A percentile compares a stretch with the other conserved stretches of the same genome.
These are phyloP conservation scores for Pseudogymnoascus sp. DNA, from an alignment of 2,329 filamentous ascomycete species.

Conservation along the genomic window DNA sequence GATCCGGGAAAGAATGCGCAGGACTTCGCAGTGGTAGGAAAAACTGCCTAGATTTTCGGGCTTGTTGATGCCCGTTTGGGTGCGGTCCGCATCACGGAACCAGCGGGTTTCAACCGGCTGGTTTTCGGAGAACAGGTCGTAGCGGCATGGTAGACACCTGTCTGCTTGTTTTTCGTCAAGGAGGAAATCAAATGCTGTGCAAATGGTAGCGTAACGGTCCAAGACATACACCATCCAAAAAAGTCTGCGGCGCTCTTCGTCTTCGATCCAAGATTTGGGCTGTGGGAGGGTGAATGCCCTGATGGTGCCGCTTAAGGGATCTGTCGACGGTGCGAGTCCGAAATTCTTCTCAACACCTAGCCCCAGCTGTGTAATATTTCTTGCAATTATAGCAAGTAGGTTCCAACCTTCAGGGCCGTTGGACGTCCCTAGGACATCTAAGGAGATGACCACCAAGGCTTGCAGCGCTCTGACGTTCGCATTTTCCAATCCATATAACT, in stretches of 20 bases:
- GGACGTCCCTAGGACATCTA: slow-evolving; percentile 78
- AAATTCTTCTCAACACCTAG: no score
- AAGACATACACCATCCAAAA: slow-evolving; percentile 95
- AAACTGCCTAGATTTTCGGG: slow-evolving; percentile 81
- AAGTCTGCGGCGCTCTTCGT: slow-evolving; percentile 73
- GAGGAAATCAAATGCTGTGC: slow-evolving; percentile 87
- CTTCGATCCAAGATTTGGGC: slow-evolving; percentile 78
- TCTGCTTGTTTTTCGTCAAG: slow-evolving; percentile 90
- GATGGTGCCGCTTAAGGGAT: slow-evolving; percentile 79
- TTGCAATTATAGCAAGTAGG: no score
- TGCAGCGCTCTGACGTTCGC: slow-evolving; percentile 84
- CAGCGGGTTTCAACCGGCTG: slow-evolving; percentile 77
- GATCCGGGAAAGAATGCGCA: slow-evolving; percentile 79
- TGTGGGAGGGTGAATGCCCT: slow-evolving; percentile 82
- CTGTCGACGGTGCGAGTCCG: no score
- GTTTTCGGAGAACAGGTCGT: slow-evolving; percentile 79
- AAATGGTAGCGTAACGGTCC: slow-evolving; percentile 83
- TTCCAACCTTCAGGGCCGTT: slow-evolving; percentile 56
- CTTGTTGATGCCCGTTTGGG: slow-evolving; percentile 56
- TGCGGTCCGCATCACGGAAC: slow-evolving; percentile 53
- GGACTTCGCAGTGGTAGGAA: slow-evolving; percentile 85
- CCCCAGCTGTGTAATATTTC: no score
- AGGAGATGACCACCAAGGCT: slow-evolving; percentile 75
- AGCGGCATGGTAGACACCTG: slow-evolving; percentile 75
- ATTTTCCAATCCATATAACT: slow-evolving; percentile 83